Evolutionary conservation across 2,329 filamentous ascomycete genomes (phyloP), one percentile per base, ranked within the genome.

Genomic region (Aureobasidium namibiae): DNA sequence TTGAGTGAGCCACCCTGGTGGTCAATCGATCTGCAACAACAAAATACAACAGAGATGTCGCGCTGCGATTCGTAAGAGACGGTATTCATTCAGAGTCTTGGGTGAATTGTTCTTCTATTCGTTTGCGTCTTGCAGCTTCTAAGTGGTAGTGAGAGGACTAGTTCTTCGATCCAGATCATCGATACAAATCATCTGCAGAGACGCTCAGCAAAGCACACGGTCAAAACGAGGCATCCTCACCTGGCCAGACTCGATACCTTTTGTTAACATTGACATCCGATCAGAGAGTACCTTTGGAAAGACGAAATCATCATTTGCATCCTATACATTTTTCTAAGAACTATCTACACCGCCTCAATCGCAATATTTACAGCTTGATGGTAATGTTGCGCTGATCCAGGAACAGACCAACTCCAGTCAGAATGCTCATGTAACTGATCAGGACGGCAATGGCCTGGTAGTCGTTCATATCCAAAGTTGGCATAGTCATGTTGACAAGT

Each of bases 401-500:
- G 1, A 70, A 76, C 14, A 92, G 73, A 1, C 90, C 92, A 50
- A 89, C 70, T 0, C 73, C 82, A 0, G 89, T 87, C 45, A 96
- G 62, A 0, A 80, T 74, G 2, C 76, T 81, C 53, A 86, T 86
- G 72, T 97, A 97, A 5, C 72, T 82, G 23, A 90, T 73, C 63
- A 99, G 72, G 34, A 96, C 84, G 0, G 72, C 85, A 83, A 96
- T 89, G 0, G 91, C 83, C 59, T 76, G 72, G 3, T 80, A 66
- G 9, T 83, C 81, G 4, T 78, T 79, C 63, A 88, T 84, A 69
- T 92, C 82, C 64, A 97, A 74, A 2, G 94, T 99, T 39, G 87
- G 86, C 58, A 97, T 73, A 4, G 86, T 89, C 79, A 99, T 78
- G 71, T 99, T 99, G 57, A 97, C 87, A 16, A 90, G 69, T 0